Evolutionary conservation across 495 filamentous ascomycete genomes (phyloP).

Genomic region (Glutinoglossum americanum): DNA sequence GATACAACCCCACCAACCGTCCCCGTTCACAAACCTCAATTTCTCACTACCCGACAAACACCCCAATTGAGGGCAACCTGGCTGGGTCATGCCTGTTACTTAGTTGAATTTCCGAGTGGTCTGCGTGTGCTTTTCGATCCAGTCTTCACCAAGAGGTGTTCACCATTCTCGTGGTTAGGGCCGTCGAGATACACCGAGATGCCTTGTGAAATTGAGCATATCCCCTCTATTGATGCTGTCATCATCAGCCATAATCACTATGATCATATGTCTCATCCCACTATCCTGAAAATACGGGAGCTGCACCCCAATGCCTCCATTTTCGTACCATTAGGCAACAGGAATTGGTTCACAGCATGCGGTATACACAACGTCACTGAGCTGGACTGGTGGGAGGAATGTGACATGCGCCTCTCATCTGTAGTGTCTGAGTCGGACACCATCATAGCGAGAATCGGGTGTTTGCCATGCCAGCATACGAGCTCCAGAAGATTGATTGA

Average conservation of each 20-base stretch:
- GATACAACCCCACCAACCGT: slow-evolving; percentile 46
- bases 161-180: slow-evolving; percentile 46
- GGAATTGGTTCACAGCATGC: slow-evolving; percentile 53
- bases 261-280: slow-evolving; percentile 68
- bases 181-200: slow-evolving; percentile 65
- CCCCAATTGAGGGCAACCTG: slow-evolving; percentile 69
- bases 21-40: slow-evolving; percentile 43
- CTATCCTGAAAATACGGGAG: slow-evolving; percentile 45
- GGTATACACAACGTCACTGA: slow-evolving; percentile 62
- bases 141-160: slow-evolving; percentile 77
- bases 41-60: slow-evolving; percentile 34
- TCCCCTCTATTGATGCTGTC: slow-evolving; percentile 71
- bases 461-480: slow-evolving; percentile 72
- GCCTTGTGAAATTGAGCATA: slow-evolving; percentile 57
- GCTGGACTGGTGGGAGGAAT: slow-evolving; percentile 89
- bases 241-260: slow-evolving; percentile 90
- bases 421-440: slow-evolving; percentile 5
- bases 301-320: slow-evolving; percentile 65
- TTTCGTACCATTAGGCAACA: slow-evolving; percentile 75
- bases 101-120: slow-evolving; percentile 75
- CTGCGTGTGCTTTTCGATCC: slow-evolving; percentile 87
- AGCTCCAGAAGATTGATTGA: slow-evolving; percentile 49
- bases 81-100: slow-evolving; percentile 91
- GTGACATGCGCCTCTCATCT: slow-evolving; percentile 34
- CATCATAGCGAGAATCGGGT: slow-evolving; percentile 42